Base-by-base conservation (phyloP, 192 early-diverging fungal genomes). In the Coemansia sp. region DNA sequence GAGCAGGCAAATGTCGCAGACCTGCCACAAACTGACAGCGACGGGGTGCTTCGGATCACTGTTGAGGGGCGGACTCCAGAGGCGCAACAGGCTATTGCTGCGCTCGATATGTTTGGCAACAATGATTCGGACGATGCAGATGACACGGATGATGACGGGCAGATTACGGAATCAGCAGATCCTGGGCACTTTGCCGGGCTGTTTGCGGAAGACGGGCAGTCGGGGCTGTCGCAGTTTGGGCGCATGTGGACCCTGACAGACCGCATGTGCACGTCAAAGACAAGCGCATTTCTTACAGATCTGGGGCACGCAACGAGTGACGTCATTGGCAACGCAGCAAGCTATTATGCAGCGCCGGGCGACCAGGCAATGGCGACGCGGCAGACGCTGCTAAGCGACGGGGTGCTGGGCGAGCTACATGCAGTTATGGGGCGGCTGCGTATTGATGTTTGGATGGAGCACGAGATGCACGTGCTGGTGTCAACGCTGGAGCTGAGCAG, bases 171-270 rank as follows among this genome's bases (percentile, higher is more conserved):
- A 19, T 15, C 23, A n/a, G 17, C 55, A 4, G 69, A 67, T n/a
- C 62, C 45, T 6, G 69, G 55, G 27, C 55, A 60, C 37, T 74
- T 81, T 63, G 43, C 58, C 15, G 58, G 55, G 21, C 66, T 75
- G 29, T 62, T 74, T 54, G 60, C 43, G 4, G 63, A 67, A 32
- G 15, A 56, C 29, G 48, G 35, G 15, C 29, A 56, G 54, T 25
- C 59, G 4, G 64, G 45, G 1, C 58, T 81, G 48, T 75, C 78
- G 57, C 66, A 72, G 54, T 81, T 81, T 72, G 78, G 72, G 1
- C 78, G 73, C 4, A 62, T 75, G 69, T 81, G 78, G 78, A 72
- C 61, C 21, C 50, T 75, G 37, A 29, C 71, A 5, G 78, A 81
- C 24, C 58, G 66, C 12, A 66, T 81, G 12, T 53, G 55, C n/a